Evolutionary conservation across 75 land plant genomes (phyloP).

Genomic region (Cryptomeria japonica): DNA sequence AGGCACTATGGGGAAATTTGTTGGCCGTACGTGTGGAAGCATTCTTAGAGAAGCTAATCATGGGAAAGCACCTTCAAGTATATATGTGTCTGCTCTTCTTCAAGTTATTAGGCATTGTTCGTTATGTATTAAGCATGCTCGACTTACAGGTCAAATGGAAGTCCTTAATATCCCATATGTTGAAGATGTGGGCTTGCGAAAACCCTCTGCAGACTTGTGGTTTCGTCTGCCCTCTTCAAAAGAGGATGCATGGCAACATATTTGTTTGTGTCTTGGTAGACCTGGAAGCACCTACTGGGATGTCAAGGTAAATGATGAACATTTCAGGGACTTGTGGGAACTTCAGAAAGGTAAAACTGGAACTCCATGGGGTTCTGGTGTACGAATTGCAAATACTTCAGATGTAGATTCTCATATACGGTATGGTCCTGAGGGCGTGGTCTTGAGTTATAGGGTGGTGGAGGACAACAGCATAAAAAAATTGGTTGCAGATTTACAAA

Average conservation of each 20-base stretch:
- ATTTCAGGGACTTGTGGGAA: constrained; percentile 89
- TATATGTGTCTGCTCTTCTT: constrained; percentile 70
- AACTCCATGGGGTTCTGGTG: constrained; percentile 69
- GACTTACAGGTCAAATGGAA: constrained; percentile 90
- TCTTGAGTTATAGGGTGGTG: constrained; percentile 71
- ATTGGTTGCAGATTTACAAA: constrained; percentile 78
- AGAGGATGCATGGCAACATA: constrained; percentile 81
- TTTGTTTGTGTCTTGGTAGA: constrained; percentile 86
- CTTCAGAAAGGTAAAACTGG: constrained; percentile 71
- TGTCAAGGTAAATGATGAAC: constrained; percentile 76
- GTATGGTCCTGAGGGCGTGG: constrained; percentile 81
- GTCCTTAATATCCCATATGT: constrained; percentile 78
- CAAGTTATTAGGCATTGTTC: constrained; percentile 90
- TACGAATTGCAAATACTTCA: constrained; percentile 88
- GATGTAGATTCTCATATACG: constrained; percentile 92
- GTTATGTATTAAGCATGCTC: constrained; percentile 89
- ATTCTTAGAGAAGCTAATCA: constrained; percentile 81
- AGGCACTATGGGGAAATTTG: constrained; percentile 18
- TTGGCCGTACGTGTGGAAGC: constrained; percentile 50
- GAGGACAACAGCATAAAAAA: constrained; percentile 83
- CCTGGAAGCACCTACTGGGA: constrained; percentile 94
- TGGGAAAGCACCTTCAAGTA: constrained; percentile 74
- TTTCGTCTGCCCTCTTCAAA: constrained; percentile 75
- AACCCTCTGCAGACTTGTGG: constrained; percentile 70
- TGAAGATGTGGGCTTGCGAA: constrained; percentile 76